Evolutionary conservation across 352 stramenopile genomes (phyloP).

Genomic region (Phytophthora pinifolia): DNA sequence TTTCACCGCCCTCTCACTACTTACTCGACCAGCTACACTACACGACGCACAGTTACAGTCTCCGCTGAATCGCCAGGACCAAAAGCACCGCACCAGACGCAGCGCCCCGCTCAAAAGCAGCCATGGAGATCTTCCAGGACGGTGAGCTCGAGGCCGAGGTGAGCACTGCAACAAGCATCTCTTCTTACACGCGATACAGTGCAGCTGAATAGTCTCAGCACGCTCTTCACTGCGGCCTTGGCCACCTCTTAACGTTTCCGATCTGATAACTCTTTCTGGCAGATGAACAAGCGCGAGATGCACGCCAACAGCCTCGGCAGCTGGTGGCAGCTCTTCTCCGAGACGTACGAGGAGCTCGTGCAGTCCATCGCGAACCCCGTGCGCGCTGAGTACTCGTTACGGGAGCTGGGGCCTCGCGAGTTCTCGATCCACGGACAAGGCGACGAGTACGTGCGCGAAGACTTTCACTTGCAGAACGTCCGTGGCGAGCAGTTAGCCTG

Average conservation of each 20-base stretch:
- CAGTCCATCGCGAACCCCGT: slow-evolving; percentile 65
- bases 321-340: slow-evolving; percentile 74
- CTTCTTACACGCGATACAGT: background rate
- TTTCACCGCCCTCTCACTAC: background rate
- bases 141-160: slow-evolving; percentile 80
- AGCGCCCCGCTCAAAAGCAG: slow-evolving; percentile 7
- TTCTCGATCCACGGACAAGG: slow-evolving; percentile 8
- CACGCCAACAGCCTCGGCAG: slow-evolving; percentile 50
- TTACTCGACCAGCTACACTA: background rate
- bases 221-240: background rate
- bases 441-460: slow-evolving; percentile 47
- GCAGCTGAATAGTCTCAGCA: background rate
- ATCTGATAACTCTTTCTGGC: slow-evolving; percentile 10
- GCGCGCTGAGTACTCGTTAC: slow-evolving; percentile 57
- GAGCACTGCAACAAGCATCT: background rate
- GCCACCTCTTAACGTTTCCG: too few species aligned
- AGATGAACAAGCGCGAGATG: slow-evolving; percentile 66
- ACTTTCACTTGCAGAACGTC: slow-evolving; percentile 57
- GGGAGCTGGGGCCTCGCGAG: slow-evolving; percentile 45
- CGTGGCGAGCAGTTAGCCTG: slow-evolving; percentile 60
- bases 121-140: slow-evolving; percentile 83
- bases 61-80: background rate
- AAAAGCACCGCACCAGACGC: slow-evolving; percentile 4
- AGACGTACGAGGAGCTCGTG: slow-evolving; percentile 76
- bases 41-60: background rate